Conservation (phyloP, 345 rosid species). For the Murraya paniculata region DNA sequence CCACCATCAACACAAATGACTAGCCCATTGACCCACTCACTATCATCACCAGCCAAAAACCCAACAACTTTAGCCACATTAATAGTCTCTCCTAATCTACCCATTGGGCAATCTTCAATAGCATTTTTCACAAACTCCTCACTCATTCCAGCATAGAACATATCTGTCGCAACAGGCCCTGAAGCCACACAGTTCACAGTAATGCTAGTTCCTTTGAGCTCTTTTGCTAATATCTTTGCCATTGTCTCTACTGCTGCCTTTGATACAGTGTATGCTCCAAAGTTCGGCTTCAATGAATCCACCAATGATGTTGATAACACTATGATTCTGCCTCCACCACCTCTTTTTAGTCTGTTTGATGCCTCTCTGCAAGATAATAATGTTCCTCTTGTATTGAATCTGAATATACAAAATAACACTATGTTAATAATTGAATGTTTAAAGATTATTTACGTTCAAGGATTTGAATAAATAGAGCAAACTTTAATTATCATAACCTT, state of each 20-base stretch:
- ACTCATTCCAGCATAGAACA: conserved; percentile 39
- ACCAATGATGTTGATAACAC: conserved; percentile 34
- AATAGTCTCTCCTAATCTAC: conserved; percentile 36
- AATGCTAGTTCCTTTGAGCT: conserved; percentile 40
- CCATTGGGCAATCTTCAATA: conserved; percentile 32
- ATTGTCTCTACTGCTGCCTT: conserved; percentile 49
- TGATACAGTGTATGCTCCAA: conserved; percentile 34
- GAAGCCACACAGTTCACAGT: conserved; percentile 50
- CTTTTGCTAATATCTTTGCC: conserved; percentile 51
- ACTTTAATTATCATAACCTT: too few species aligned
- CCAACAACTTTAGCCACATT: conserved; percentile 45
- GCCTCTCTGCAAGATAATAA: conserved; percentile 45
- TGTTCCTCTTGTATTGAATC: conserved; percentile 39
- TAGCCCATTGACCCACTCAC: conserved; percentile 48
- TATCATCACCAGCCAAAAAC: conserved; percentile 47
- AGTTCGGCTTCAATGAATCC: conserved; percentile 27
- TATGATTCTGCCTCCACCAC: conserved; percentile 41
- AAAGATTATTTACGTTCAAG: too few species aligned
- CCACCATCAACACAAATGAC: conserved; percentile 39
- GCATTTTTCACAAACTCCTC: conserved; percentile 31
- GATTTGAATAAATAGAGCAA: too few species aligned
- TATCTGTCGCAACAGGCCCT: conserved; percentile 43
- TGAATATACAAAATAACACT: neutral
- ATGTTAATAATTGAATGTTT: neutral
- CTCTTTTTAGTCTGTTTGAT: conserved; percentile 32